A percentile compares a stretch with the other conserved stretches of the same genome.
Conservation (phyloP, 2,329 filamentous ascomycete species). For the Sordariomycetes sp. region DNA sequence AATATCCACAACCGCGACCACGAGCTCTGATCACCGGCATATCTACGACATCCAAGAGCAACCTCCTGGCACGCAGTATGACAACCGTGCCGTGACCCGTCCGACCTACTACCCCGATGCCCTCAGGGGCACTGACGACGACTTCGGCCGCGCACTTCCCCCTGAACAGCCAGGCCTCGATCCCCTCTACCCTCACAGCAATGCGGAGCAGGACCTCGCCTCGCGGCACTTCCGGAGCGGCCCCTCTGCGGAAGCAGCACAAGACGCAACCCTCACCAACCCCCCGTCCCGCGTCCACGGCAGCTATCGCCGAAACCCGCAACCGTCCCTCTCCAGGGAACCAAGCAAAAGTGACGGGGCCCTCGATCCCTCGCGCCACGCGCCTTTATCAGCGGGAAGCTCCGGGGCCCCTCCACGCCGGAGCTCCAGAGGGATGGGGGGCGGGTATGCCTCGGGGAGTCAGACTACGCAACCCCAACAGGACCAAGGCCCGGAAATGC, state of each 20-base stretch:
- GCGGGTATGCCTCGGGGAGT: slow-evolving; percentile 33
- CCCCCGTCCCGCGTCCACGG: not conserved
- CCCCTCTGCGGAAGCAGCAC: not conserved
- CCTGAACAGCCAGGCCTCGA: not conserved
- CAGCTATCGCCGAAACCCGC: not conserved
- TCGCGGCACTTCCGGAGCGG: not conserved
- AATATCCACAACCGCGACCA: not conserved
- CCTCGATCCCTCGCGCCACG: slow-evolving; percentile 52
- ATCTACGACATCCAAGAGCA: slow-evolving; percentile 3
- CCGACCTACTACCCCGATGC: slow-evolving; percentile 8
- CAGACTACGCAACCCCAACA: slow-evolving; percentile 4
- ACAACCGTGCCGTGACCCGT: slow-evolving; percentile 8
- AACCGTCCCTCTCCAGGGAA: slow-evolving; percentile 48
- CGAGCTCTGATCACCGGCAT: not conserved
- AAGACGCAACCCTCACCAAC: not conserved
- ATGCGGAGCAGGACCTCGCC: not conserved
- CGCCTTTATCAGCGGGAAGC: slow-evolving; percentile 36
- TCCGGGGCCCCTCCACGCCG: slow-evolving; percentile 62
- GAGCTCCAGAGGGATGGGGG: slow-evolving; percentile 61
- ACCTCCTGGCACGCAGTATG: slow-evolving; percentile 13
- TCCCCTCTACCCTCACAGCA: not conserved
- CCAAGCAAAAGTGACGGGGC: slow-evolving; percentile 55
- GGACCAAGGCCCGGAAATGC: slow-evolving; percentile 24
- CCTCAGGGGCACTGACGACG: not conserved
- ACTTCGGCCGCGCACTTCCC: not conserved